Percentiles rank a stretch among this genome's conserved stretches.
Evolutionary conservation across 2,329 filamentous ascomycete genomes (phyloP).

Genomic region (Xylaria sp.): DNA sequence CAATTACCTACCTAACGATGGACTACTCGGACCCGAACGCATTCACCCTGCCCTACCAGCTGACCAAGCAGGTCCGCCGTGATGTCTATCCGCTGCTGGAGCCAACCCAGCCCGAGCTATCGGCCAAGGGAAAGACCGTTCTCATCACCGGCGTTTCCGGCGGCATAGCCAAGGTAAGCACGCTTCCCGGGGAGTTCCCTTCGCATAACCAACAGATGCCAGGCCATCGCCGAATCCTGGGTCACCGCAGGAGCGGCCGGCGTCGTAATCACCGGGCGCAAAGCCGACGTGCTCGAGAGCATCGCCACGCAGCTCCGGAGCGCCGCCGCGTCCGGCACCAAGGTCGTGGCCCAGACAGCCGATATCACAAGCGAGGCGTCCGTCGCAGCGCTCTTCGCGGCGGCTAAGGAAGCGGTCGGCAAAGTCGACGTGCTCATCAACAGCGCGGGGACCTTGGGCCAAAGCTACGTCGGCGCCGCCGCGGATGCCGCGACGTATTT

Average conservation of each 20-base stretch:
- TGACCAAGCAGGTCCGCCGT: slow-evolving; percentile 38
- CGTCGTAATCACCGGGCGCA: slow-evolving; percentile 42
- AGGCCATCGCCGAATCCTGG: slow-evolving; percentile 43
- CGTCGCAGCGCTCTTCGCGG: slow-evolving; percentile 37
- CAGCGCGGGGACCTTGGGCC: slow-evolving; percentile 34
- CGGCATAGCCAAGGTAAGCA: slow-evolving; percentile 41
- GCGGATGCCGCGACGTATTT: slow-evolving; percentile 34
- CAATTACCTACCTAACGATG: slow-evolving; percentile 33
- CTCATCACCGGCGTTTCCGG: slow-evolving; percentile 42
- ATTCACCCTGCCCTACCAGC: slow-evolving; percentile 40
- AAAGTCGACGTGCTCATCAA: slow-evolving; percentile 39
- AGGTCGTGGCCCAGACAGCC: slow-evolving; percentile 34
- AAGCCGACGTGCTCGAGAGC: slow-evolving; percentile 38
- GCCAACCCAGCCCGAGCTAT: slow-evolving; percentile 39
- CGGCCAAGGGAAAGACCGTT: slow-evolving; percentile 41
- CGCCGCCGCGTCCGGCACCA: slow-evolving; percentile 34
- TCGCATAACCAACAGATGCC: slow-evolving; percentile 30
- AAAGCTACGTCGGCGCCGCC: slow-evolving; percentile 28
- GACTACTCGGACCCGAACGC: slow-evolving; percentile 40
- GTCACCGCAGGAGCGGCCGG: slow-evolving; percentile 38
- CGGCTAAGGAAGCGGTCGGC: slow-evolving; percentile 32
- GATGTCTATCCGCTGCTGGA: slow-evolving; percentile 41
- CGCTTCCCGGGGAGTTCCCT: slow-evolving; percentile 12
- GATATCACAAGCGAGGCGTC: slow-evolving; percentile 39
- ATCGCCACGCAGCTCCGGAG: slow-evolving; percentile 33